Percentiles rank a stretch among this genome's conserved stretches.
These are phyloP conservation scores for Polysphondylium violaceum DNA, from an alignment of 78 protist species.

Conservation along the genomic window DNA sequence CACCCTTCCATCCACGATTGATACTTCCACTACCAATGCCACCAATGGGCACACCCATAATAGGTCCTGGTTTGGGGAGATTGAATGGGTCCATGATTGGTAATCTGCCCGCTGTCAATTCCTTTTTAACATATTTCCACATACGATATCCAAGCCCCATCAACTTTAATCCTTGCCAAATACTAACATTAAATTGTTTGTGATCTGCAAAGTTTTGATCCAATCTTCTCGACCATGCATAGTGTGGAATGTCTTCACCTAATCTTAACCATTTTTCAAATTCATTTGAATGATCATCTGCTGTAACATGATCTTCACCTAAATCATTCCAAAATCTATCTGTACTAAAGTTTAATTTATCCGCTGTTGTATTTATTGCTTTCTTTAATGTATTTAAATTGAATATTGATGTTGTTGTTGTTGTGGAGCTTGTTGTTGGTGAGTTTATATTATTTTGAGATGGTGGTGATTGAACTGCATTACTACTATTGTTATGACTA, in stretches of 20 bases:
- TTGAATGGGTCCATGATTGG: constrained; percentile 84
- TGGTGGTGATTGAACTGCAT: not conserved
- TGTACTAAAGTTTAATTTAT: constrained; percentile 28
- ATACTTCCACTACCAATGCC: constrained; percentile 82
- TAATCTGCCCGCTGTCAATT: constrained; percentile 14
- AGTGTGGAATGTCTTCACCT: constrained; percentile 61
- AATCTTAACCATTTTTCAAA: constrained; percentile 46
- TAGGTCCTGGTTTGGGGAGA: constrained; percentile 61
- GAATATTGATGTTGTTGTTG: not conserved
- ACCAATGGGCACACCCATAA: constrained; percentile 86
- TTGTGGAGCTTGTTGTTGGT: not conserved
- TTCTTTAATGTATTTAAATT: constrained; percentile 13
- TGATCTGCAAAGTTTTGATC: constrained; percentile 60
- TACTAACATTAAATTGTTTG: constrained; percentile 60
- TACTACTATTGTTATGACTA: constrained; percentile 10
- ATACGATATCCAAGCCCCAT: constrained; percentile 73
- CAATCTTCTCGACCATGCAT: constrained; percentile 47
- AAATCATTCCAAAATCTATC: constrained; percentile 69
- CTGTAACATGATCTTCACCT: not conserved
- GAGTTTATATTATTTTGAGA: not conserved
- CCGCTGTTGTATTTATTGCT: not conserved
- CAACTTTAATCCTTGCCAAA: constrained; percentile 45
- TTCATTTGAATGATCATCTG: not conserved
- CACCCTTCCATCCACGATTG: constrained; percentile 83
- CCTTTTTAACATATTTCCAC: constrained; percentile 81